phyloP scores from a whole-genome alignment of 2,329 filamentous ascomycete genomes.

The Talaromyces sp. region DNA sequence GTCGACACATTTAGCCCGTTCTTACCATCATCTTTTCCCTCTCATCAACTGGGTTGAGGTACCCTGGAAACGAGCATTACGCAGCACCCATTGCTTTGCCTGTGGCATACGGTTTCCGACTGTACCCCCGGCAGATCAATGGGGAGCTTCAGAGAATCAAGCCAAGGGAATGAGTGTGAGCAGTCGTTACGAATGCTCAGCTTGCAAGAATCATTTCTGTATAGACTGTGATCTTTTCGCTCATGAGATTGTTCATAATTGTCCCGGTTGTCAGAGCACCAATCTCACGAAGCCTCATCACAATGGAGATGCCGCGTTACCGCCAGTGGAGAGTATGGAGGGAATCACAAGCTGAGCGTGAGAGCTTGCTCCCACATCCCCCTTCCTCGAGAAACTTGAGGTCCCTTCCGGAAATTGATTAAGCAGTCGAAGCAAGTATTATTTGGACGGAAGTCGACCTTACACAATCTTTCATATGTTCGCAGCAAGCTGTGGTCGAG shows the following conservation, averaged over 20 bases:
- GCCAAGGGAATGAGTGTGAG: constrained; percentile 75
- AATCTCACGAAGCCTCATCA: constrained; percentile 12
- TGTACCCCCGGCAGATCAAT: constrained; percentile 38
- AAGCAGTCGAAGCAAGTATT: too few species aligned
- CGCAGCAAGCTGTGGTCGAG: too few species aligned
- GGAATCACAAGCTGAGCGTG: constrained; percentile 1
- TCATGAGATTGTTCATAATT: constrained; percentile 93
- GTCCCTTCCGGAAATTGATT: too few species aligned
- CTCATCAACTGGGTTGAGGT: constrained; percentile 89
- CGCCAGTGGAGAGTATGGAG: constrained; percentile 9
- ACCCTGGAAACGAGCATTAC: constrained; percentile 68
- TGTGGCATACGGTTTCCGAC: constrained; percentile 71
- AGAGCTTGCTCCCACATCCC: not conserved
- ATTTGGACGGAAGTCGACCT: too few species aligned
- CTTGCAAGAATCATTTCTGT: constrained; percentile 89
- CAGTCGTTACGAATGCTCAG: constrained; percentile 80
- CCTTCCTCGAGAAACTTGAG: too few species aligned
- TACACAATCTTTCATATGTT: too few species aligned
- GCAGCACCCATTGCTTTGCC: constrained; percentile 67
- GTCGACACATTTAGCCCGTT: constrained; percentile 87
- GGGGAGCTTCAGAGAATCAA: constrained; percentile 33
- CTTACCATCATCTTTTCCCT: constrained; percentile 89
- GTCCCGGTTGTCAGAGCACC: constrained; percentile 73
- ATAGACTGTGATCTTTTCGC: constrained; percentile 97
- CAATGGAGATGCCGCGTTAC: not conserved